A percentile compares a stretch with the other conserved stretches of the same genome.
phyloP scores from a whole-genome alignment of 306 rosid genomes.

The Ziziphus jujuba region DNA sequence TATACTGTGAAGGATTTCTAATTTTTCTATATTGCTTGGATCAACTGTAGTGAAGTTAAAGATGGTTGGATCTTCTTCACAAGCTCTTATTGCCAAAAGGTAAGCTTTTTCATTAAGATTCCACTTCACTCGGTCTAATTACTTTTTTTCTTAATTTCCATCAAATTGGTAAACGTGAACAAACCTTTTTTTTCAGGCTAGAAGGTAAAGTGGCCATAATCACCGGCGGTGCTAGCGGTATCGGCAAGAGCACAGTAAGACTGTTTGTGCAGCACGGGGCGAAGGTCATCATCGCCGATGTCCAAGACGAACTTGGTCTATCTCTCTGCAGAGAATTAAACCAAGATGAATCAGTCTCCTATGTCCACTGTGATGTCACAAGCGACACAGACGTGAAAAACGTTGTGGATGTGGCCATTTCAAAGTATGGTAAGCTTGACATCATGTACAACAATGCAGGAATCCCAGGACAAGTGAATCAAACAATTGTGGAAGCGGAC shows the following conservation, averaged over 20 bases:
- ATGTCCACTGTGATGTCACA: constrained; percentile 50
- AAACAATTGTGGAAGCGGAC: background rate
- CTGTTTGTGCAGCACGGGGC: constrained; percentile 48
- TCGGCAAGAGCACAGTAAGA: constrained; percentile 51
- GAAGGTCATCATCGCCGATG: constrained; percentile 45
- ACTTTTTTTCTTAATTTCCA: background rate
- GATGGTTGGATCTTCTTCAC: constrained; percentile 16
- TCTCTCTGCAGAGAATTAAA: constrained; percentile 33
- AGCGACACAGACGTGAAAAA: constrained; percentile 36
- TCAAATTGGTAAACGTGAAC: background rate
- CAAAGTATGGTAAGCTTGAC: constrained; percentile 46
- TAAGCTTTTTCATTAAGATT: background rate
- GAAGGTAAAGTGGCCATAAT: constrained; percentile 61
- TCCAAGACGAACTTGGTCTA: constrained; percentile 51
- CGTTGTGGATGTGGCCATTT: constrained; percentile 34
- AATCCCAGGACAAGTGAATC: constrained; percentile 17
- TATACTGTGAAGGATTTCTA: background rate
- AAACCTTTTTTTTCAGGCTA: constrained; percentile 32
- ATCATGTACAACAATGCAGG: constrained; percentile 64
- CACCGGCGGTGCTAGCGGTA: constrained; percentile 63
- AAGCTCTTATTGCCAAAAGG: constrained; percentile 30
- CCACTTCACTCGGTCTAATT: background rate
- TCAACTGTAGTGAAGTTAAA: background rate
- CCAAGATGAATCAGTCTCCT: constrained; percentile 5
- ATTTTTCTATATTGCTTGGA: background rate